Base-by-base conservation (phyloP, 352 stramenopile genomes). In the Globisporangium nodosum region DNA sequence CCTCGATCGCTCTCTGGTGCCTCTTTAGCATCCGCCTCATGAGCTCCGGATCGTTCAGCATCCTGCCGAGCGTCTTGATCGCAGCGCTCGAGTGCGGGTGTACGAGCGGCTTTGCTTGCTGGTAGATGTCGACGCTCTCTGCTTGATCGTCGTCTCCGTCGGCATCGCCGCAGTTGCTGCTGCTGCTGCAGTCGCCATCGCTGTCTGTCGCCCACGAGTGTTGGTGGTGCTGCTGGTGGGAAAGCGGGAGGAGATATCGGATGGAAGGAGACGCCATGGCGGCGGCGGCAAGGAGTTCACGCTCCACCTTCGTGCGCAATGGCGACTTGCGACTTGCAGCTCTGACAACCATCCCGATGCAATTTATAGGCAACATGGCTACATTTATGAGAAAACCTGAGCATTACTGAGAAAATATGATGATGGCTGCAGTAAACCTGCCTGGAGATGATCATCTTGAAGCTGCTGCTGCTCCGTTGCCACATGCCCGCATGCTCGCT, bases 51-150 rank as follows among this genome's bases (percentile, higher is more conserved):
- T 78, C 60, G 15, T 64, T 61, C 33, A 87, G 50, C 46, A 90
- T 85, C 33, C 70, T 73, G 37, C 73, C 71, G 3, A 88, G 62
- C 1, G 78, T 92, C 60, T 81, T 81, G 16, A 76, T 69, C 20
- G 68, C 71, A 18, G 82, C 75, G 30, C 62, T 86, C 33, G 79
- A 90, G n/a, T 83, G 65, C 13, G 74, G 65, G 21, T 88, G 74
- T 16, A 92, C 63, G 16, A 90, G 64, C 21, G 79, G 72, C 6
- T 77, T 70, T 11, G 78, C 66, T 40, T 91, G 80, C 27, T 64
- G 68, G 54, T 87, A 86, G 24, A 88, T 35, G 15, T 70, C 64
- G 11, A 84, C 52, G 52, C 62, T 71, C n/a, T 9, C n/a, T 9
- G 21, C 31, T 33, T 37, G 8, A 31, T 49, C 45, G 12, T 51